These are phyloP conservation scores for Carallia pectinifolia DNA, from an alignment of 345 rosid species.

Conservation along the genomic window DNA sequence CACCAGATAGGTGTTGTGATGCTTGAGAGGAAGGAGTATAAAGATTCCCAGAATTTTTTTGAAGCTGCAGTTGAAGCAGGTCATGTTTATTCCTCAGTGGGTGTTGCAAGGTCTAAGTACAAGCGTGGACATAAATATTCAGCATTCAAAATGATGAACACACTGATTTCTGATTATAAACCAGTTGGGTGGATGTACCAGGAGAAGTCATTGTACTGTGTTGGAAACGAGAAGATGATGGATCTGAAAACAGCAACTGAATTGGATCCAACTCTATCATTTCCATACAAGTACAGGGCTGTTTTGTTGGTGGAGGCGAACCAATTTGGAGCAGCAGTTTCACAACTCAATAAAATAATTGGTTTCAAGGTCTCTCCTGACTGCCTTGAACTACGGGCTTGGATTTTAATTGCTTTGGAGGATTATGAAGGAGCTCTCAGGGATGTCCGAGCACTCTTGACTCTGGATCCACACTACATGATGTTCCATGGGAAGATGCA, in stretches of 20 bases:
- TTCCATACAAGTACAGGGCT: conserved; percentile 4
- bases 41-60: neutral
- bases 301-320: neutral
- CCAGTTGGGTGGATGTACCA: neutral
- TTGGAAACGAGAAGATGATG: neutral
- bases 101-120: neutral
- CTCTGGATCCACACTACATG: neutral
- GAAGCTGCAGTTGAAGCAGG: conserved; percentile 1
- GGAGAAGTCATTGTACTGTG: conserved; percentile 2
- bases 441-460: conserved; percentile 1
- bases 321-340: neutral
- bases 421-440: neutral
- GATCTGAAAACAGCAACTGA: neutral
- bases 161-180: neutral
- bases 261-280: neutral
- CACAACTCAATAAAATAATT: conserved; percentile 4
- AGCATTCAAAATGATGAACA: conserved; percentile 1
- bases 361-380: conserved; percentile 2
- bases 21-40: conserved; percentile 2
- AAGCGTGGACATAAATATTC: neutral
- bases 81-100: neutral
- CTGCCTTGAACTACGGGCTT: conserved; percentile 6
- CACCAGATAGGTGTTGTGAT: neutral
- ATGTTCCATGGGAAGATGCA: neutral
- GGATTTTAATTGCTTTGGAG: neutral